Evolutionary conservation across 192 early-diverging fungal genomes (phyloP).

Genomic region (Umbelopsis vinacea): DNA sequence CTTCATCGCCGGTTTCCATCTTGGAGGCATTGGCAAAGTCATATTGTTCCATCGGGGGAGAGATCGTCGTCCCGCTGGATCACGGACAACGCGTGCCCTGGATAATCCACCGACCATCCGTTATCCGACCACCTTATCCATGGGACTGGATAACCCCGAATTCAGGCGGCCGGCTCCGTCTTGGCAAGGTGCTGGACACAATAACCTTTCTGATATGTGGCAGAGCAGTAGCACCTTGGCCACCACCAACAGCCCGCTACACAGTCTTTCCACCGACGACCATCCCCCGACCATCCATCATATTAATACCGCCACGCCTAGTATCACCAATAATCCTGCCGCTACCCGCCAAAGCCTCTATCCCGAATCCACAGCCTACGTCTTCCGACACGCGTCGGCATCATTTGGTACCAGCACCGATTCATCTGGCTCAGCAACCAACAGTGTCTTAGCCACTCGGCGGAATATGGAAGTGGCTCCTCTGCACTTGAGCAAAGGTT

Average conservation of each 20-base stretch:
- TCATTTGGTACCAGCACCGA: constrained; percentile 16
- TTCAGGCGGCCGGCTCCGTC: constrained; percentile 17
- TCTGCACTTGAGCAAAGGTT: background rate
- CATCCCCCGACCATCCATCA: background rate
- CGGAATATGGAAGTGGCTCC: constrained; percentile 6
- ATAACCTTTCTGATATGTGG: background rate
- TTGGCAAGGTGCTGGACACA: background rate
- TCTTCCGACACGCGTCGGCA: background rate
- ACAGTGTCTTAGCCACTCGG: background rate
- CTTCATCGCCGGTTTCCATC: constrained; percentile 5
- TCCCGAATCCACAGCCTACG: background rate
- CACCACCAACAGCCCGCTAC: background rate
- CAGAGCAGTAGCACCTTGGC: background rate
- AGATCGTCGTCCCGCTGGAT: background rate
- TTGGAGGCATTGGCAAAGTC: constrained; percentile 8
- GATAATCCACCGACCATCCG: background rate
- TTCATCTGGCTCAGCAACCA: background rate
- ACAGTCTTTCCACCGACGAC: background rate
- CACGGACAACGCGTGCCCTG: background rate
- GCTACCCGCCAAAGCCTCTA: background rate
- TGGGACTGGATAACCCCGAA: background rate
- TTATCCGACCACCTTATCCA: background rate
- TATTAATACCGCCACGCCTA: background rate
- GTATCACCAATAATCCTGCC: background rate
- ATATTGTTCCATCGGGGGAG: background rate